Evolutionary conservation across 805 yeast species (phyloP), one percentile per base, ranked within the genome.

Genomic region (Yamadazyma olivae): DNA sequence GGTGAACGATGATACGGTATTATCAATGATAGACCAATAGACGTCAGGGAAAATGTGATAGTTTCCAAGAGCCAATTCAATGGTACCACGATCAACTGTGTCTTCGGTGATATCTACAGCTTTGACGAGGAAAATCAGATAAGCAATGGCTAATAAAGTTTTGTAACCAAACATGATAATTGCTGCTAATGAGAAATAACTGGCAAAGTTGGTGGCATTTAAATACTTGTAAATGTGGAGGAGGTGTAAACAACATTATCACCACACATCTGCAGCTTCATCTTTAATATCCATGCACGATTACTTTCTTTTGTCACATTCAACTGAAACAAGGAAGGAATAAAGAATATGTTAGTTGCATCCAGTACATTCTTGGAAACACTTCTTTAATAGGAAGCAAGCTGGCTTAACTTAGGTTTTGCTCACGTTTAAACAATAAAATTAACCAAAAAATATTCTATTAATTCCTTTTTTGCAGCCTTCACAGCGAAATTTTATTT

Each of bases 1-100:
- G 28, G 49, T 41, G 15, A 57, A 37, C 12, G 42, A 38, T 8
- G 50, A 40, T n/a, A 45, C 6, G 5, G 51, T 44, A 34, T 51
- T 53, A 32, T 54, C 45, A 27, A 57, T 45, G 22, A 58, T 53
- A 9, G 64, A 55, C 45, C 51, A 57, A 33, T 45, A 51, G 3
- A 45, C 59, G 26, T 54, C 57, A 1, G 48, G 33, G n/a, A 32
- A 29, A 17, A 59, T 41, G 10, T 39, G 46, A 18, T 52, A 38
- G 32, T 37, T 43, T 13, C 59, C 61, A 23, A 53, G 21, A 12
- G 39, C 12, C 22, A 54, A 21, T 17, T 38, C 33, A 14, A 55
- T 27, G 10, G 51, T 36, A 14, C 56, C 59, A 8, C 39, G 21
- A 9, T 24, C 30, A 13, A 56, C 41, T 5, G 44, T 54, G 20